Evolutionary conservation across 1,284 basidiomycete species (phyloP).

Genomic region (Ceratobasidium theobromae): DNA sequence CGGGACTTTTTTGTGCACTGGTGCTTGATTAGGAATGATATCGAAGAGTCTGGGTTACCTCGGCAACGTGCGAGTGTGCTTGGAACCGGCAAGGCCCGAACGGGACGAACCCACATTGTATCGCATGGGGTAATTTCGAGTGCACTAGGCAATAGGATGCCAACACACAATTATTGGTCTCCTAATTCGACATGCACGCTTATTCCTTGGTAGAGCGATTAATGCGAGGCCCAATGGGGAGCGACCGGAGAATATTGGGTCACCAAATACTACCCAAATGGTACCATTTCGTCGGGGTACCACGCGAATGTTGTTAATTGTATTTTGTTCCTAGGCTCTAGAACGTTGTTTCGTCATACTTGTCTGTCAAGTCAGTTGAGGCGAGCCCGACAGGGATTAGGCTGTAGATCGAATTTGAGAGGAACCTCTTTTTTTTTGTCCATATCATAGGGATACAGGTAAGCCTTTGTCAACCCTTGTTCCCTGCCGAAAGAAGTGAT

Average conservation of each 20-base stretch:
- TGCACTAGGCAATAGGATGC: background rate
- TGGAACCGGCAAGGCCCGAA: constrained; percentile 7
- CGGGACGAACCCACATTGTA: background rate
- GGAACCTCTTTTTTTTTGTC: background rate
- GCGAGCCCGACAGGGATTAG: constrained; percentile 1
- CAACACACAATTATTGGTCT: background rate
- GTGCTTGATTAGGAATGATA: background rate
- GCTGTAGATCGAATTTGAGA: background rate
- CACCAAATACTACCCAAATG: background rate
- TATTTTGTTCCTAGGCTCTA: background rate
- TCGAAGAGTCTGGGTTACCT: constrained; percentile 2
- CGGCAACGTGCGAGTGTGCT: constrained; percentile 15
- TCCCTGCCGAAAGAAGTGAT: constrained; percentile 25
- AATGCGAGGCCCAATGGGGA: constrained; percentile 6
- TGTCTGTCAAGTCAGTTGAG: background rate
- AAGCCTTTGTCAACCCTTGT: constrained; percentile 15
- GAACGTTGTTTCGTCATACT: constrained; percentile 5
- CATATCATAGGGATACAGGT: background rate
- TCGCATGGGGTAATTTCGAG: constrained; percentile 13
- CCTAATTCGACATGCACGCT: constrained; percentile 15
- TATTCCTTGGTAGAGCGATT: constrained; percentile 18
- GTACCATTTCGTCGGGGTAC: background rate
- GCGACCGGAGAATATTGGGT: background rate
- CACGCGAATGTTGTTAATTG: background rate
- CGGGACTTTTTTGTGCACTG: constrained; percentile 1